Evolutionary conservation across 208 protist species (phyloP).

Genomic region (Angomonas ambiguus): DNA sequence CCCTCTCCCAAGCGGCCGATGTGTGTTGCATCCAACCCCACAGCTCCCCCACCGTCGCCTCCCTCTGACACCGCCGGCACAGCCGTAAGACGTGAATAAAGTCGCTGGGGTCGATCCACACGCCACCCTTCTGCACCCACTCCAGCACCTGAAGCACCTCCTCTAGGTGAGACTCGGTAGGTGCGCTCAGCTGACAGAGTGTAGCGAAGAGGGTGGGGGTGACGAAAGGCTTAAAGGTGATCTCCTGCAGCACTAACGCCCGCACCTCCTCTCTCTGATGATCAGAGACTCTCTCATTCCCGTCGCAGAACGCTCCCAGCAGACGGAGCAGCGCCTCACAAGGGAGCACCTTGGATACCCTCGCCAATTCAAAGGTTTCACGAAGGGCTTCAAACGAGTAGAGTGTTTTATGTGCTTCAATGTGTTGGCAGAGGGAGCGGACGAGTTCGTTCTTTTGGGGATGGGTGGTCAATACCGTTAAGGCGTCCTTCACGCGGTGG

Average conservation of each 20-base stretch:
- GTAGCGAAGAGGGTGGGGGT: conserved; percentile 36
- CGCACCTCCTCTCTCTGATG: conserved; percentile 25
- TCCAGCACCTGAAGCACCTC: conserved; percentile 45
- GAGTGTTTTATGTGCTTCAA: conserved; percentile 6
- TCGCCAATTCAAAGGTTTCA: conserved; percentile 24
- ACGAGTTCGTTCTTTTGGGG: conserved; percentile 25
- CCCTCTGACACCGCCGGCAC: conserved; percentile 24
- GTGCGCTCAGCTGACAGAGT: conserved; percentile 39
- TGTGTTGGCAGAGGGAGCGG: conserved; percentile 16
- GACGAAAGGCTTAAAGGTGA: conserved; percentile 35
- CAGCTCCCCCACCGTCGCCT: conserved; percentile 27
- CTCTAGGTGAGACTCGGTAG: conserved; percentile 16
- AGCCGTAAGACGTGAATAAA: conserved; percentile 48
- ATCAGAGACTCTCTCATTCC: neutral
- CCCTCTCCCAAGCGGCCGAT: conserved; percentile 64
- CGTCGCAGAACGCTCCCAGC: neutral
- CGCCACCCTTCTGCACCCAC: conserved; percentile 30
- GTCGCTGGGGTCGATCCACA: conserved; percentile 47
- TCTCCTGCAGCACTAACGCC: conserved; percentile 29
- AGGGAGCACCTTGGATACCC: neutral
- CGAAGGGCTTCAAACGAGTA: conserved; percentile 25
- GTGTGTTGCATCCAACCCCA: conserved; percentile 86
- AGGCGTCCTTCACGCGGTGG: conserved; percentile 28
- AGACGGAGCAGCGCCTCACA: neutral
- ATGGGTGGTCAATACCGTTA: conserved; percentile 36